Evolutionary conservation across 2,329 filamentous ascomycete genomes (phyloP), one percentile per base, ranked within the genome.

Genomic region (Pseudonectria buxi): DNA sequence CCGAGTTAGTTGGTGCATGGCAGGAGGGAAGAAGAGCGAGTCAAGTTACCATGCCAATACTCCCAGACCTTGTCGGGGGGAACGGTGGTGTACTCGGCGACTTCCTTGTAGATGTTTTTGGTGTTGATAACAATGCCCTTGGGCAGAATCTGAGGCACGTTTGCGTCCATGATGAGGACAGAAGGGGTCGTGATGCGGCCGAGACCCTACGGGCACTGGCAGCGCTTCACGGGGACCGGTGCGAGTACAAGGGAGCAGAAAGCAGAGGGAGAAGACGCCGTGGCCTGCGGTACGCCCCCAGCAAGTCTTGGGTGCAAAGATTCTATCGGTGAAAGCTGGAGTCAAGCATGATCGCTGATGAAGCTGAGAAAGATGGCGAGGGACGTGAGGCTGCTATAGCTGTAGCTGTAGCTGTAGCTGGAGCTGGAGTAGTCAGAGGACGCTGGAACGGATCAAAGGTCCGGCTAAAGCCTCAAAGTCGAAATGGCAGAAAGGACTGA

Each of bases 91-190:
- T 70, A 70, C 45, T 62, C 65, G 24, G 74, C 73, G 32, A 78
- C 68, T 45, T 74, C 71, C 16, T 64, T 63, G 45, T 76, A 75
- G 24, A 78, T 63, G 32, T 64, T 60, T 24, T 59, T 58, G 7
- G 65, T 67, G 56, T 78, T 79, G 32, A 66, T 64, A 40, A 79
- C 65, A 41, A 79, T 68, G 52, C 74, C 76, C 52, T 71, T 71
- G 14, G 76, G 76, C 51, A 79, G 49, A 25, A 75, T 64, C 57
- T 68, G 63, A 26, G 62, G 56, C 47, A 62, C 50, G 26, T 51
- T 55, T 33, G 55, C 43, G 40, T 62, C 57, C 61, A 64, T 63
- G 18, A 5, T 22, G 18, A 22, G 18, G 18, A 22, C 16, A 40
- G 24, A 34, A 28, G 24, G 18, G 16, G 37, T 14, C 24, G 28